Conservation (phyloP, 345 rosid genomes). For the Bretschneidera sinensis region DNA sequence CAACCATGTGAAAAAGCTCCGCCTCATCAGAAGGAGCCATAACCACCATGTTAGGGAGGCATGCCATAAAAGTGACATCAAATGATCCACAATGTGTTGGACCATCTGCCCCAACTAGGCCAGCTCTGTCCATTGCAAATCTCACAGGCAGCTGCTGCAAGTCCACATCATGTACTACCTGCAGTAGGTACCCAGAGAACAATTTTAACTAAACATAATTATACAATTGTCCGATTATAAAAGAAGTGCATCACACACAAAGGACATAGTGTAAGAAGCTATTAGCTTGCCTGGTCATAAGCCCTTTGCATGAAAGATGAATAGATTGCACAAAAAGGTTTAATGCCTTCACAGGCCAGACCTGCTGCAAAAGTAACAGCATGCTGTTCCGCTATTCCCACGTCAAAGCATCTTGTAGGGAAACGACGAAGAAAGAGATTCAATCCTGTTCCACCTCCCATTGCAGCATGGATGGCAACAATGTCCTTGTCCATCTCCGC, state of each 20-base stretch:
- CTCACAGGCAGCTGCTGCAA: constrained; percentile 92
- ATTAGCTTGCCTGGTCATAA: constrained; percentile 79
- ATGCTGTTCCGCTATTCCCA: constrained; percentile 97
- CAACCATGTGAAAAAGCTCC: constrained; percentile 95
- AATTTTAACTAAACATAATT: neutral
- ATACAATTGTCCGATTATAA: too few relatives aligned
- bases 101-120: constrained; percentile 97
- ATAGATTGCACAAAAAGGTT: constrained; percentile 92
- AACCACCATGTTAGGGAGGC: constrained; percentile 98
- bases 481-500: constrained; percentile 81
- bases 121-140: constrained; percentile 98
- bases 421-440: constrained; percentile 85
- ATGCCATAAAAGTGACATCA: constrained; percentile 95
- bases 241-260: neutral
- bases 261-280: neutral
- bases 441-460: constrained; percentile 99
- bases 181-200: constrained; percentile 12
- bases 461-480: constrained; percentile 97
- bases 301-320: constrained; percentile 98
- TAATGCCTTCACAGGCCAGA: constrained; percentile 89
- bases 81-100: constrained; percentile 97
- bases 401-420: constrained; percentile 87
- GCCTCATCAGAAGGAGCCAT: constrained; percentile 99
- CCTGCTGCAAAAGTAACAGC: constrained; percentile 99
- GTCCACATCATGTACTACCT: constrained; percentile 98